Base-by-base conservation (phyloP, 1,284 basidiomycete genomes). In the Irpex lacteus region DNA sequence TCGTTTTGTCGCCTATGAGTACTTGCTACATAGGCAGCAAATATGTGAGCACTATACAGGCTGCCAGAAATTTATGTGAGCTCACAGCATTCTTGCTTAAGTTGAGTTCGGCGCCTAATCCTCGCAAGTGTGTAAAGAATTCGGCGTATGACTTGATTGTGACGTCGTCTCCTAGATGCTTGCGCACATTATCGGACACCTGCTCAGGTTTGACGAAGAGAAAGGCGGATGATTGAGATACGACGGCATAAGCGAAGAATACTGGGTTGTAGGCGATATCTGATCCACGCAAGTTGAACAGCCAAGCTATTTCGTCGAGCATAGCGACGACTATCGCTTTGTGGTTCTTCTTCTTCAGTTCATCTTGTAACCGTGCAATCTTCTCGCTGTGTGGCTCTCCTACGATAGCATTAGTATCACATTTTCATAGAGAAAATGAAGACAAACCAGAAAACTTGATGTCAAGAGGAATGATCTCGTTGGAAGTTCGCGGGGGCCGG, bases 251-350 rank as follows among this genome's bases (percentile, higher is more conserved):
- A 0, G 93, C 88, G 73, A 98, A 98, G 81, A 99, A 98, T 21
- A 99, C 96, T 89, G 95, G 95, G 73, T 98, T 98, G 79, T 86
- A 98, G 47, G 91, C 90, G 66, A 98, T 97, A 74, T 98, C 96
- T 1, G 88, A 87, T 0, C 96, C 96, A 65, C 97, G 89, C 53
- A 99, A 81, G 77, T 98, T 98, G 79, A 98, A 95, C 36, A 98
- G 75, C 97, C 97, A 96, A 0, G 94, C 94, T 55, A 95, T 86
- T 73, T 97, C 95, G 74, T 97, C 95, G 6, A 98, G 85, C 80
- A 90, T 87, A 21, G 83, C 90, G 7, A 97, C 84, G 3, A 96
- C 88, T 49, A 92, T 77, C 1, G 90, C 90, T 38, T 85, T 82
- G 1, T 83, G 82, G 13, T 90, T 85, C 68, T 86, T 84, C 78